Conservation (phyloP, 2,329 filamentous ascomycete species). For the Alternaria tenuissima region DNA sequence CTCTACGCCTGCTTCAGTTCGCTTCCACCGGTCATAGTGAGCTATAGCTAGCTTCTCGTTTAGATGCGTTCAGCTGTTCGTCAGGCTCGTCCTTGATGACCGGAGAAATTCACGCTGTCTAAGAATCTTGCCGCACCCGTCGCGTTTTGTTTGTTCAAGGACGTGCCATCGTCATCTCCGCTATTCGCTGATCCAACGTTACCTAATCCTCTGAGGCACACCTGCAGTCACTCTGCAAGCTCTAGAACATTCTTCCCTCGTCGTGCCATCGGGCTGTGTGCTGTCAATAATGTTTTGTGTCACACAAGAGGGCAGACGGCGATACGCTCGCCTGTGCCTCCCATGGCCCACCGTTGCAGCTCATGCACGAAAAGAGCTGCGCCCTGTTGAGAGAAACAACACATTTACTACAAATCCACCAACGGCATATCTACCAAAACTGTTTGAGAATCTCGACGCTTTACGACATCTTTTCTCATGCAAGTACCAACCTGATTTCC, state of each 20-base stretch:
- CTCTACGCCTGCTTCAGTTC: not conserved
- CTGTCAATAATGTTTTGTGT: constrained; percentile 4
- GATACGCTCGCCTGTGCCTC: constrained; percentile 23
- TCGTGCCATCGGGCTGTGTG: not conserved
- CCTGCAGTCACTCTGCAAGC: not conserved
- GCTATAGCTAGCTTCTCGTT: not conserved
- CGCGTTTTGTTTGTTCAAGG: not conserved
- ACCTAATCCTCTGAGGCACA: too few relatives aligned
- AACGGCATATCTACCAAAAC: not conserved
- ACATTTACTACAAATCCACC: constrained; percentile 1
- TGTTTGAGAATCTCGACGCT: not conserved
- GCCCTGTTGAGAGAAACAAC: constrained; percentile 10
- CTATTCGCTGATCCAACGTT: not conserved
- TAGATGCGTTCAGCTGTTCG: too few relatives aligned
- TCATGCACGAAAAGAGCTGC: constrained; percentile 16
- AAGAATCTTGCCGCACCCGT: too few relatives aligned
- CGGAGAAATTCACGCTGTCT: too few relatives aligned
- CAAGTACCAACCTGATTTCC: not conserved
- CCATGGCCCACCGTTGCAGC: constrained; percentile 11
- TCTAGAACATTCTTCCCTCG: not conserved
- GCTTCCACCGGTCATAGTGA: not conserved
- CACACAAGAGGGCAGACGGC: constrained; percentile 2
- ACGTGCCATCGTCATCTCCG: not conserved
- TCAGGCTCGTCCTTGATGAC: too few relatives aligned
- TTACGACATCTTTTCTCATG: not conserved